These are phyloP conservation scores for Capronia coronata DNA, from an alignment of 2,329 filamentous ascomycete species.

Conservation along the genomic window DNA sequence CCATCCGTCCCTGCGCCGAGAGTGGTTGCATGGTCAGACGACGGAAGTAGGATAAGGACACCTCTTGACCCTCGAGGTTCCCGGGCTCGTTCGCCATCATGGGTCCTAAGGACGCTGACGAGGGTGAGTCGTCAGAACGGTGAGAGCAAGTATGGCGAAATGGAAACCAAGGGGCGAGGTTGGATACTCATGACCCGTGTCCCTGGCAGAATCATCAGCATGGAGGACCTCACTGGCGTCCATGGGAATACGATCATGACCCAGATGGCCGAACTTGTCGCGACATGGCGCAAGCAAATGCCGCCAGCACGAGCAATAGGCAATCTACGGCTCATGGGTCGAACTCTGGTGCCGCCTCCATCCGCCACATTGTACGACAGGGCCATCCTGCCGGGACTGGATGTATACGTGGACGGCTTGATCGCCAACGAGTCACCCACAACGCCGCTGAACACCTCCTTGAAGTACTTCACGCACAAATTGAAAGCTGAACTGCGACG, in stretches of 20 bases:
- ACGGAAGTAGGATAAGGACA: conserved; percentile 19
- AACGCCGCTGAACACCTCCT: conserved; percentile 6
- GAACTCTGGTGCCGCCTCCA: neutral
- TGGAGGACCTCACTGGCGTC: conserved; percentile 12
- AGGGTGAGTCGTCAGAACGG: neutral
- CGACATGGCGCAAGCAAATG: conserved; percentile 19
- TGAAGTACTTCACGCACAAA: conserved; percentile 11
- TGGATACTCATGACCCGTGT: conserved; percentile 20
- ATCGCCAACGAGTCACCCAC: conserved; percentile 9
- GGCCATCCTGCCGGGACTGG: conserved; percentile 15
- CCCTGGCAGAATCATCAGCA: conserved; percentile 14
- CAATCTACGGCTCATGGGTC: conserved; percentile 18
- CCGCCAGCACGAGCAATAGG: conserved; percentile 15
- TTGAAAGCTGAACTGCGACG: conserved; percentile 7
- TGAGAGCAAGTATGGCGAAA: conserved; percentile 4
- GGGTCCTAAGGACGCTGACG: neutral
- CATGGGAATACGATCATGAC: conserved; percentile 16
- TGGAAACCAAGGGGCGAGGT: conserved; percentile 14
- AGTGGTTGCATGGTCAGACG: conserved; percentile 23
- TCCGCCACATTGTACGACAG: conserved; percentile 17
- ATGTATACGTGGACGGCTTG: conserved; percentile 17
- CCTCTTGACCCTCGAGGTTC: conserved; percentile 12
- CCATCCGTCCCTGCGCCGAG: conserved; percentile 18
- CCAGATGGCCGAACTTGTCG: conserved; percentile 18
- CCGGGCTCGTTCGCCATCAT: conserved; percentile 3